Conservation (phyloP, 352 stramenopile genomes). For the Thraustochytrium sp. region DNA sequence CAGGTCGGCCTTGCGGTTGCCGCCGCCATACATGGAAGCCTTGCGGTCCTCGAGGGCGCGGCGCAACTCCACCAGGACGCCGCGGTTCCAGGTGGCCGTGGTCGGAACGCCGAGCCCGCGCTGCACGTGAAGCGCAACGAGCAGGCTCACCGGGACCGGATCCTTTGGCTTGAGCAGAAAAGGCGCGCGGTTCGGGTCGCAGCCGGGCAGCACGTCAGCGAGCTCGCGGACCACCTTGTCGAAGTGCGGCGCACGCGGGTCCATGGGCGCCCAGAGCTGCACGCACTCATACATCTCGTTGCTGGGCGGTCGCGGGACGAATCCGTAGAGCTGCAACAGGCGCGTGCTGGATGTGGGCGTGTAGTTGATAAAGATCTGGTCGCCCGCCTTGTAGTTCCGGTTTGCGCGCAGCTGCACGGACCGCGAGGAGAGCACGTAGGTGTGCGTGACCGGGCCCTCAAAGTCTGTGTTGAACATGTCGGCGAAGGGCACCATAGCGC, state of each 20-base stretch:
- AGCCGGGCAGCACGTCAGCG: not conserved
- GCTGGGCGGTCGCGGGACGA: not conserved
- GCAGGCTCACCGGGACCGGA: not conserved
- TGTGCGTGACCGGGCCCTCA: not conserved
- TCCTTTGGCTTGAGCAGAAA: conserved; percentile 13
- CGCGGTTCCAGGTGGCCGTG: not conserved
- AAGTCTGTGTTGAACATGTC: conserved; percentile 43
- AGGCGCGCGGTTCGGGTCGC: conserved; percentile 11
- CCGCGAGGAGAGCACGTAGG: not conserved
- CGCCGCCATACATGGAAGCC: not conserved
- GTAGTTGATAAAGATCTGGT: conserved; percentile 43
- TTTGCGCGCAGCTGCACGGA: conserved; percentile 1
- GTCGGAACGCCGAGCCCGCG: not conserved
- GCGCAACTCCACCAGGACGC: not conserved
- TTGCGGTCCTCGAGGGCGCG: conserved; percentile 15
- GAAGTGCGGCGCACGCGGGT: not conserved
- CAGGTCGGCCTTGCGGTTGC: conserved; percentile 2
- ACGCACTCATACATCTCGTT: not conserved
- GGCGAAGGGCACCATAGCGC: conserved; percentile 30
- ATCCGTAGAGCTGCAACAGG: conserved; percentile 17
- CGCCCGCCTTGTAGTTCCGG: not conserved
- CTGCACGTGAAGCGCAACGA: conserved; percentile 18
- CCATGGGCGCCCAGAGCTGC: conserved; percentile 29
- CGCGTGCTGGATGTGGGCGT: conserved; percentile 24
- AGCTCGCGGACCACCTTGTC: not conserved